Percentiles rank a stretch among this genome's conserved stretches.
Evolutionary conservation across 257 asterid genomes (phyloP).

Genomic region (Ballota nigra): DNA sequence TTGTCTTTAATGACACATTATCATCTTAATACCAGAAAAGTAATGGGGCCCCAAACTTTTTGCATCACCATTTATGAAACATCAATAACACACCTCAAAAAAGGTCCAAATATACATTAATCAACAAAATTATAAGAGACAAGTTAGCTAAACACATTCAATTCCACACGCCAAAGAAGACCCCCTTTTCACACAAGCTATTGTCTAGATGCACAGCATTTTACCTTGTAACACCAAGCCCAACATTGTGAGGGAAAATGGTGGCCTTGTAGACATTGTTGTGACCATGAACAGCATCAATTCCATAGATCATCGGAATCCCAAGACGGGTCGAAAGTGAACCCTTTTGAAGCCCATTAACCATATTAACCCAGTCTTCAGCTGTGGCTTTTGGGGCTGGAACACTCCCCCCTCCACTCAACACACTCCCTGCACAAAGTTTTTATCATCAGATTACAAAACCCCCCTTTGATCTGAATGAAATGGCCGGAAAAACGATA

Average conservation of each 20-base stretch:
- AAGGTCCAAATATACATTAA: neutral
- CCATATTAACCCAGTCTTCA: conserved; percentile 60
- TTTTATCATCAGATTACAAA: neutral
- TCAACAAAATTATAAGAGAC: neutral
- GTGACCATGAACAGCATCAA: conserved; percentile 79
- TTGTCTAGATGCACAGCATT: neutral
- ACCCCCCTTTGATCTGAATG: neutral
- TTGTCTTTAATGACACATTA: neutral
- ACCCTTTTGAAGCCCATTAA: conserved; percentile 60
- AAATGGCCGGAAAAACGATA: neutral
- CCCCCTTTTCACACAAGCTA: neutral
- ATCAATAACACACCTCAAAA: neutral
- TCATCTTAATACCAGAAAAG: neutral
- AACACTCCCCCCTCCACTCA: conserved; percentile 80
- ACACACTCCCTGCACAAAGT: conserved; percentile 56
- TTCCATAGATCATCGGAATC: conserved; percentile 67
- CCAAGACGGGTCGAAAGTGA: conserved; percentile 63
- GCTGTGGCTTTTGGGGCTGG: conserved; percentile 69
- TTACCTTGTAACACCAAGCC: conserved; percentile 80
- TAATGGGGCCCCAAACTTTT: neutral
- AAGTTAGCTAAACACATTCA: conserved; percentile 3
- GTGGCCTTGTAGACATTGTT: conserved; percentile 69
- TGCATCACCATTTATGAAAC: neutral
- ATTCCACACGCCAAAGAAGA: conserved; percentile 8
- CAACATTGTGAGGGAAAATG: conserved; percentile 74